A percentile compares a stretch with the other conserved stretches of the same genome.
Conservation (phyloP, 345 rosid species). For the Pelargonium nanum region DNA sequence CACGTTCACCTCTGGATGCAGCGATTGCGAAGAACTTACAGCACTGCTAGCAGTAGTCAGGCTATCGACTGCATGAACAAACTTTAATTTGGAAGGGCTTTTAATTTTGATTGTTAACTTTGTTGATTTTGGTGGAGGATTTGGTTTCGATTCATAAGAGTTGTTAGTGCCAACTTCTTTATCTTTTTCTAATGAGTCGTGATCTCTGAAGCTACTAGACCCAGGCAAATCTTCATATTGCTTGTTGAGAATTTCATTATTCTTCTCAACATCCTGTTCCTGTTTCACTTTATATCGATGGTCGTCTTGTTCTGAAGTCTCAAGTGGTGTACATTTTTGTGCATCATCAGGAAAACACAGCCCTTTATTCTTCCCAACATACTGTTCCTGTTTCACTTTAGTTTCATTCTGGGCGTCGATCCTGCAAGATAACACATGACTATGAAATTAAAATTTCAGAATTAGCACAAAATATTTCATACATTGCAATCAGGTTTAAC, state of each 20-base stretch:
- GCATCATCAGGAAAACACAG: constrained; percentile 13
- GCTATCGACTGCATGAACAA: constrained; percentile 25
- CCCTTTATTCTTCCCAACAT: constrained; percentile 13
- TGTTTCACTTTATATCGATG: constrained; percentile 2
- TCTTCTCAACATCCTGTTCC: too few relatives aligned
- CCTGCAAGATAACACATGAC: constrained; percentile 37
- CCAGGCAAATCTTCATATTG: constrained; percentile 9
- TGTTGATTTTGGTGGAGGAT: constrained; percentile 33
- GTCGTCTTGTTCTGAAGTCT: constrained; percentile 7
- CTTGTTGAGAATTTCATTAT: constrained; percentile 7
- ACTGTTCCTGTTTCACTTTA: constrained; percentile 17
- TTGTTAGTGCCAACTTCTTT: constrained; percentile 20
- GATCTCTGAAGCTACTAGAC: constrained; percentile 10
- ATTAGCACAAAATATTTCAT: neutral
- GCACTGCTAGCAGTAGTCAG: constrained; percentile 18
- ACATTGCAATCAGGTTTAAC: constrained; percentile 15
- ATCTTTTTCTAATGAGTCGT: constrained; percentile 8
- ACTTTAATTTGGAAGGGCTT: constrained; percentile 30
- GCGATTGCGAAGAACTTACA: constrained; percentile 17
- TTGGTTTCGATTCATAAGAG: constrained; percentile 28
- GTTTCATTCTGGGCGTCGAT: constrained; percentile 21
- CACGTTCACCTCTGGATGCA: constrained; percentile 15
- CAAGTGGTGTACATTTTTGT: constrained; percentile 14
- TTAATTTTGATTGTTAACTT: constrained; percentile 51
- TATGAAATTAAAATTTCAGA: neutral